phyloP scores from a whole-genome alignment of 1,284 basidiomycete species.

The Tetrapyrgos nigripes region DNA sequence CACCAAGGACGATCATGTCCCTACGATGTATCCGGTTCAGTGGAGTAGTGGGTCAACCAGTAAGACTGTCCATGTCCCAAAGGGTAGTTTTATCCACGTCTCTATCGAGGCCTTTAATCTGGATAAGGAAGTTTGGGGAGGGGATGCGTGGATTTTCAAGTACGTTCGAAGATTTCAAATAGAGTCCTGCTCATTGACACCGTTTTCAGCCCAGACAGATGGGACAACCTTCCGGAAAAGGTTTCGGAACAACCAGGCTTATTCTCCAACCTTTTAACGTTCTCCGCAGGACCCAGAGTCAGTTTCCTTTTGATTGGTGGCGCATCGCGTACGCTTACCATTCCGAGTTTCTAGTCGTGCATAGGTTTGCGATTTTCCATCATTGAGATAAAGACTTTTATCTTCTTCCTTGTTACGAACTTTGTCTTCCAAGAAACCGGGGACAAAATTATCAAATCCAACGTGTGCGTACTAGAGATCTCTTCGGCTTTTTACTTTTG shows the following conservation, averaged over 20 bases:
- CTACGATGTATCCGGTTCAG: slow-evolving; percentile 69
- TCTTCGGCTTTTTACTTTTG: not conserved
- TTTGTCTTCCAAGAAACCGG: slow-evolving; percentile 66
- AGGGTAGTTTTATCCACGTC: slow-evolving; percentile 77
- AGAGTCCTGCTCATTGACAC: not conserved
- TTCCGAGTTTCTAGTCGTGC: slow-evolving; percentile 60
- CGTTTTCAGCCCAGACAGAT: slow-evolving; percentile 70
- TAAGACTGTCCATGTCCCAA: slow-evolving; percentile 58
- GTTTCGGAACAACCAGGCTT: slow-evolving; percentile 68
- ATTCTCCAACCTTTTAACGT: slow-evolving; percentile 73
- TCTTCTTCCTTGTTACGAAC: slow-evolving; percentile 70
- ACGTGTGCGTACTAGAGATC: slow-evolving; percentile 70
- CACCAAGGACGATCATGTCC: slow-evolving; percentile 75
- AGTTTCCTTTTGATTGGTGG: slow-evolving; percentile 28
- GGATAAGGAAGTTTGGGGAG: slow-evolving; percentile 77
- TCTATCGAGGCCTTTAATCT: slow-evolving; percentile 81
- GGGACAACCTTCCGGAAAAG: slow-evolving; percentile 74
- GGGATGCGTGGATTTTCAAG: slow-evolving; percentile 80
- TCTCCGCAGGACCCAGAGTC: slow-evolving; percentile 81
- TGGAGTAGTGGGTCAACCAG: slow-evolving; percentile 56
- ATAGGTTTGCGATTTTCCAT: slow-evolving; percentile 81
- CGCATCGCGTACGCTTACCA: slow-evolving; percentile 3
- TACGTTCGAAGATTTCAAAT: slow-evolving; percentile 44
- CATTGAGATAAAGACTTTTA: slow-evolving; percentile 80
- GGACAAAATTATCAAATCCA: slow-evolving; percentile 66